Conservation (phyloP, 805 yeast genomes). For the Blastobotrys robertii region DNA sequence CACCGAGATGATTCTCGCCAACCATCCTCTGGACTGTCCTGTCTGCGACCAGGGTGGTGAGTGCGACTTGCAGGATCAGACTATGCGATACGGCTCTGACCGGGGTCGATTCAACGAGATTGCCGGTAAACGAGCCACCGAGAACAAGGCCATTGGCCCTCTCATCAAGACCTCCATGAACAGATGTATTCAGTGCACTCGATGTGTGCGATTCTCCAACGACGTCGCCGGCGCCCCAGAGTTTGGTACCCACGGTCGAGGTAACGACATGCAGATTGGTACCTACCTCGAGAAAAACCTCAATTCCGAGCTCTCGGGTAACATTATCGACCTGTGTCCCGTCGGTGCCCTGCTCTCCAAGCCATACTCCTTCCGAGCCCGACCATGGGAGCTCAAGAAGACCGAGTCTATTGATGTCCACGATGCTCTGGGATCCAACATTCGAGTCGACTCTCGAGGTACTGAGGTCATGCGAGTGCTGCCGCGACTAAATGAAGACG, state of each 20-base stretch:
- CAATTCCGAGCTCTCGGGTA: constrained; percentile 78
- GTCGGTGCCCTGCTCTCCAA: constrained; percentile 87
- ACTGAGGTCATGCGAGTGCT: constrained; percentile 78
- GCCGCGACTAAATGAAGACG: constrained; percentile 77
- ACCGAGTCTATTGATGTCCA: constrained; percentile 78
- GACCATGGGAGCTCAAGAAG: constrained; percentile 90
- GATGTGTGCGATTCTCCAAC: constrained; percentile 83
- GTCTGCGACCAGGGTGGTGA: constrained; percentile 94
- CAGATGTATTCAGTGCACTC: constrained; percentile 85
- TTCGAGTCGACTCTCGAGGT: constrained; percentile 81
- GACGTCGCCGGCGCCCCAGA: constrained; percentile 92
- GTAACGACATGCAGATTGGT: constrained; percentile 87
- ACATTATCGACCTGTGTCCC: constrained; percentile 80
- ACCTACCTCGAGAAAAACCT: constrained; percentile 78
- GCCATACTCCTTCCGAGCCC: constrained; percentile 85
- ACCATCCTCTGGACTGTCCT: constrained; percentile 89
- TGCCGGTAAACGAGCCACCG: constrained; percentile 80
- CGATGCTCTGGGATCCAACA: constrained; percentile 75
- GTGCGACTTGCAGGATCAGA: constrained; percentile 85
- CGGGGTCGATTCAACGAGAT: constrained; percentile 78
- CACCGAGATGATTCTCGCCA: constrained; percentile 77
- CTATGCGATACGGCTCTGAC: constrained; percentile 73
- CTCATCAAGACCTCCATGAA: constrained; percentile 84
- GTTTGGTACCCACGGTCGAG: constrained; percentile 81
- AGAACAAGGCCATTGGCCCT: constrained; percentile 85